Conservation (phyloP, 345 rosid species). For the Salix exigua region DNA sequence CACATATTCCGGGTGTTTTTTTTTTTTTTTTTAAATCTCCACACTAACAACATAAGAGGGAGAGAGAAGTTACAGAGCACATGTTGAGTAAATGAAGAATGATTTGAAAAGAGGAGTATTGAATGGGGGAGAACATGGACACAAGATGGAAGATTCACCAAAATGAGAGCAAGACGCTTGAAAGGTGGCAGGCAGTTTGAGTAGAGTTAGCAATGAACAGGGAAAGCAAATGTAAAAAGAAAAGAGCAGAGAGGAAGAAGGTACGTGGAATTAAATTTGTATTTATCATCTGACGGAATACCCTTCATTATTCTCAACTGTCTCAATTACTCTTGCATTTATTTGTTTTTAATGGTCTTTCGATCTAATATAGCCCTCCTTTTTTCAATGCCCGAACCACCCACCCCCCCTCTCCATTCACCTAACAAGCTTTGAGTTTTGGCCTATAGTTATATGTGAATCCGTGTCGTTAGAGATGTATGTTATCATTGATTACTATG, state of each 20-base stretch:
- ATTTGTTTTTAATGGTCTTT: slow-evolving; percentile 75
- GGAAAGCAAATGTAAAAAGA: not conserved
- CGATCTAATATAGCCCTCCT: slow-evolving; percentile 43
- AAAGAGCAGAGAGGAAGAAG: slow-evolving; percentile 20
- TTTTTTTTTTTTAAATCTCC: slow-evolving; percentile 1
- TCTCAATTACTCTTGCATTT: slow-evolving; percentile 94
- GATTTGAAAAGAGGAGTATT: slow-evolving; percentile 27
- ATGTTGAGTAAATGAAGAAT: slow-evolving; percentile 14
- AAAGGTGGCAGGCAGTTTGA: slow-evolving; percentile 58
- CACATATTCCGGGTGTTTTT: slow-evolving; percentile 12
- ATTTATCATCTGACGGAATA: slow-evolving; percentile 80
- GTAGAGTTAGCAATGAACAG: slow-evolving; percentile 25
- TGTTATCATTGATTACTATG: not conserved
- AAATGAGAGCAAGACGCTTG: slow-evolving; percentile 46
- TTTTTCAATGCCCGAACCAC: slow-evolving; percentile 73
- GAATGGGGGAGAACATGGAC: slow-evolving; percentile 47
- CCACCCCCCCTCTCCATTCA: slow-evolving; percentile 40
- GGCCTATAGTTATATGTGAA: not conserved
- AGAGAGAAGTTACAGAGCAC: slow-evolving; percentile 3
- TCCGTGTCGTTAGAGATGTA: not conserved
- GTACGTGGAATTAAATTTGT: slow-evolving; percentile 69
- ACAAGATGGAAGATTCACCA: slow-evolving; percentile 34
- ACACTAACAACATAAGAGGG: not conserved
- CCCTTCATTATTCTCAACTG: slow-evolving; percentile 88
- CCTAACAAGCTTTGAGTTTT: slow-evolving; percentile 8